Evolutionary conservation across 306 rosid genomes (phyloP), one percentile per base, ranked within the genome.

Genomic region (Alnus rubra): DNA sequence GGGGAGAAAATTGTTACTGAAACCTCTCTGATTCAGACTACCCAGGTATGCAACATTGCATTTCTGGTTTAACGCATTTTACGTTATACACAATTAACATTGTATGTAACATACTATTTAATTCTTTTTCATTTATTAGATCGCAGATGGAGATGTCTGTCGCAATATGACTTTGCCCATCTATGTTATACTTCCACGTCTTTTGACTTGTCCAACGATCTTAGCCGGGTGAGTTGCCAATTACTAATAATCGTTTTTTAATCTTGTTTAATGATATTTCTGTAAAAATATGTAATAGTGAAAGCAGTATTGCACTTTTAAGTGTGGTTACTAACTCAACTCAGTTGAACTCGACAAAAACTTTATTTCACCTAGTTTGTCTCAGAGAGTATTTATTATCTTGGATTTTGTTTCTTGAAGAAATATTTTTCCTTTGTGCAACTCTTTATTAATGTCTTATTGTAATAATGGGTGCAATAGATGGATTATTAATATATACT

Each of bases 121-220:
- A 12, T 19, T 83, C 45, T 56, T 69, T 72, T 74, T 71, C 78
- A 54, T 78, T 31, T 50, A 64, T 53, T 87, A 95, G 98, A 88
- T 95, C 74, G 98, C 97, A 53, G 98, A 92, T 78, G 97, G 98
- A 80, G 97, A 94, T 71, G 86, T 92, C 33, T 86, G 92, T 64
- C 89, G 81, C 45, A 85, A 86, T 79, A 81, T 92, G 82, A 85
- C 91, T 7, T 74, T 95, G 62, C 98, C 98, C 56, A 92, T 92
- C 78, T 88, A 92, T 80, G 89, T 85, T 51, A 76, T 90, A 76
- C 92, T 88, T 80, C 96, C 98, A 16, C 98, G 98, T 44, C 98
- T 95, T 63, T 76, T 95, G 89, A 92, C 98, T 5, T 92, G 98
- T 81, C 96, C 98, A 1, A 92, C 97, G 65, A 87, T 87, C 83